phyloP scores from a whole-genome alignment of 2,329 filamentous ascomycete species.

The Microsporum ferrugineum region DNA sequence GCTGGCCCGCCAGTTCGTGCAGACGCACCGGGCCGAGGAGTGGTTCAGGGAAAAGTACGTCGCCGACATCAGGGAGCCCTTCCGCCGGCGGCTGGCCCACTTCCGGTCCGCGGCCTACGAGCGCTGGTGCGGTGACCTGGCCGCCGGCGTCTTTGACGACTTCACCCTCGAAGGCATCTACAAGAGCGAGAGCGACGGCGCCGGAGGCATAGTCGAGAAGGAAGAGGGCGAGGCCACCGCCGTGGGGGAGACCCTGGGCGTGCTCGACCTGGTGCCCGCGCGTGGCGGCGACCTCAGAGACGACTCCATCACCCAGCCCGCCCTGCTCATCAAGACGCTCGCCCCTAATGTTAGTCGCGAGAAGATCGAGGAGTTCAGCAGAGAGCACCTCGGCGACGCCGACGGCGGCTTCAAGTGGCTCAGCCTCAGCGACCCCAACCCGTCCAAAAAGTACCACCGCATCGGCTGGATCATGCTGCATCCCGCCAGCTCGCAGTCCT shows the following conservation, averaged over 20 bases:
- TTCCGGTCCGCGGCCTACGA: conserved; percentile 67
- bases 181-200: conserved; percentile 82
- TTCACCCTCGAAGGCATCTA: conserved; percentile 90
- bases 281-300: conserved; percentile 79
- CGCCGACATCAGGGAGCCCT: conserved; percentile 62
- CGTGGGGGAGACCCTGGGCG: conserved; percentile 81
- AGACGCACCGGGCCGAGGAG: conserved; percentile 86
- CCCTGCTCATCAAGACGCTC: conserved; percentile 93
- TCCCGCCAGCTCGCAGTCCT: conserved; percentile 53
- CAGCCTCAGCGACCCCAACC: conserved; percentile 91
- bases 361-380: conserved; percentile 89
- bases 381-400: conserved; percentile 81
- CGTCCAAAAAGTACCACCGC: conserved; percentile 89
- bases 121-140: conserved; percentile 82
- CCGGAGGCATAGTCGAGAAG: conserved; percentile 75
- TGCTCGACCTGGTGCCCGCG: conserved; percentile 77
- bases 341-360: conserved; percentile 88
- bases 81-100: conserved; percentile 65
- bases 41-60: conserved; percentile 97
- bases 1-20: conserved; percentile 82
- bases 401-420: conserved; percentile 92
- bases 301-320: conserved; percentile 77
- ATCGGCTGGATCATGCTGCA: conserved; percentile 98
- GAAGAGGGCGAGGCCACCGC: conserved; percentile 91
- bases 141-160: conserved; percentile 78